Base-by-base conservation (phyloP, 2,329 filamentous ascomycete genomes). In the Penicillium sp. region DNA sequence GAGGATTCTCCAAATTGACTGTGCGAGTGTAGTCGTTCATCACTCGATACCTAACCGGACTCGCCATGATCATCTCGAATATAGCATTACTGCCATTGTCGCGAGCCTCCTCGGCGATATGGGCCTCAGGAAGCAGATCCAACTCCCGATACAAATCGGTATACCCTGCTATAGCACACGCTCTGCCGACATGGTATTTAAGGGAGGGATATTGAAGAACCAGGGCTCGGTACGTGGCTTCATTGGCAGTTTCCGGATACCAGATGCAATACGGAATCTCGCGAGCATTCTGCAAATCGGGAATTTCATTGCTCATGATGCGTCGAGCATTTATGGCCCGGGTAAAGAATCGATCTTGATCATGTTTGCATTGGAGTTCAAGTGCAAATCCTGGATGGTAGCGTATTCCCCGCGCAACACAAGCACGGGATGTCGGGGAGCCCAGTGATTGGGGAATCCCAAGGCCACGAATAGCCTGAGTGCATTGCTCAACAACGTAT, bases 11-110 rank as follows among this genome's bases (percentile, higher is more conserved):
- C 8, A 29, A 25, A 27, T 44, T 39, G 49, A 43, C 37, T 14
- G 29, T 25, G 33, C 48, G 46, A 50, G 47, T 45, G 21, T 50
- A 55, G 31, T 51, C 44, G 35, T 51, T 39, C 47, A 55, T 55
- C 19, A 29, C 42, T 35, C n/a, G 37, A 26, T 37, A 44, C 25
- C 23, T 37, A 10, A 26, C 23, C 8, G 49, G 27, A 19, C 31
- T 39, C 33, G 21, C 16, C 23, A 27, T 43, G n/a, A 51, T 51
- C 21, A 19, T 42, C n/a, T 53, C 25, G 42, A 23, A 53, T 23
- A 43, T 43, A 9, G 25, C 21, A 39, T 21, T 43, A 6, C n/a
- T 39, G 19, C 23, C 31, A n/a, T 35, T 39, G 19, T 51, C 49
- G 27, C 42, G 42, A 13, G 50, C 50, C 23, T 53, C 50, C 23